These are phyloP conservation scores for Coniferiporia weirii DNA, from an alignment of 1,284 basidiomycete species.

Conservation along the genomic window DNA sequence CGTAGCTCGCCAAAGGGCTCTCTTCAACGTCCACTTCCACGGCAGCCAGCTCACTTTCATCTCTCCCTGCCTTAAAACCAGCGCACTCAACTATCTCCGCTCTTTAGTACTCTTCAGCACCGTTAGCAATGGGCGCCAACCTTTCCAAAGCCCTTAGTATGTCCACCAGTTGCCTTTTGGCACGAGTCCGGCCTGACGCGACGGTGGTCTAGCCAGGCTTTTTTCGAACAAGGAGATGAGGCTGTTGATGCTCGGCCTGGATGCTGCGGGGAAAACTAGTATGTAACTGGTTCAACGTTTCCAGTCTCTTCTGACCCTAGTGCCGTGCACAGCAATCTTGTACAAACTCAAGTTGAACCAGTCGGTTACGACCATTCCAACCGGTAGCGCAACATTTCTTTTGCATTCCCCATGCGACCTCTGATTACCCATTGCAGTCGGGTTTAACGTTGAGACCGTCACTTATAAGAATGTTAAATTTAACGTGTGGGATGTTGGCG, in stretches of 20 bases:
- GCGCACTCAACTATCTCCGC: constrained; percentile 18
- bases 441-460: constrained; percentile 99
- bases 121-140: constrained; percentile 38
- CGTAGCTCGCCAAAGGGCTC: not conserved
- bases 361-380: constrained; percentile 98
- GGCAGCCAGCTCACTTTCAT: not conserved
- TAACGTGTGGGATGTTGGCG: constrained; percentile 99
- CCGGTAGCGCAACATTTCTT: constrained; percentile 53
- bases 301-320: not conserved
- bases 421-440: constrained; percentile 48
- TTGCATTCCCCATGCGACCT: constrained; percentile 9
- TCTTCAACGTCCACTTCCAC: constrained; percentile 6
- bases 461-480: constrained; percentile 99
- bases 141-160: constrained; percentile 32
- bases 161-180: constrained; percentile 12
- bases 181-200: constrained; percentile 5
- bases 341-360: constrained; percentile 99
- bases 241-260: constrained; percentile 84
- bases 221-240: constrained; percentile 99
- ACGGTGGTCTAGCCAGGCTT: constrained; percentile 64
- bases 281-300: constrained; percentile 28
- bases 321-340: constrained; percentile 72
- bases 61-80: constrained; percentile 14
- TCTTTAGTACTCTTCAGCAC: constrained; percentile 16
- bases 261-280: constrained; percentile 97